These are phyloP conservation scores for Picea engelmannii DNA, from an alignment of 83 land plant genomes.

Conservation along the genomic window DNA sequence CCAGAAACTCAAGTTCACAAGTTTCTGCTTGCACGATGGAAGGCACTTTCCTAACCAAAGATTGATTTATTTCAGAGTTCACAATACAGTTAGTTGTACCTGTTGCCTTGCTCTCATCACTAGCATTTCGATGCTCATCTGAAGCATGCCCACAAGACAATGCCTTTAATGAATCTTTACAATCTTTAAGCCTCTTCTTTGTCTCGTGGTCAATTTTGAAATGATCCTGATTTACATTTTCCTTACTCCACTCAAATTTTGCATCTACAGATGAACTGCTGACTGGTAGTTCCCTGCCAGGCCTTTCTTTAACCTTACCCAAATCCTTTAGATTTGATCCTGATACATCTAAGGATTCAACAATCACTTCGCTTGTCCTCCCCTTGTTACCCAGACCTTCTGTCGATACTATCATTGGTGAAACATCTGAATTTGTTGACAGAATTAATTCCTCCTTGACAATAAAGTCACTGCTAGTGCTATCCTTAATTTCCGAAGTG, in stretches of 20 bases:
- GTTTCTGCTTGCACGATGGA: not conserved
- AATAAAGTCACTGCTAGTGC: not conserved
- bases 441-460: not conserved
- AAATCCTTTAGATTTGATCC: not conserved
- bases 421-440: conserved; percentile 9
- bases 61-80: conserved; percentile 7
- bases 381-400: conserved; percentile 6
- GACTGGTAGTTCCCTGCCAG: not conserved
- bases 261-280: not conserved
- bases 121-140: conserved; percentile 8
- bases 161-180: not conserved
- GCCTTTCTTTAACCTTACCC: conserved; percentile 13
- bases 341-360: conserved; percentile 15
- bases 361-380: not conserved
- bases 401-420: not conserved
- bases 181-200: conserved; percentile 10
- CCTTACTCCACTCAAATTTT: not conserved
- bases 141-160: not conserved
- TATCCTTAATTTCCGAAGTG: not conserved
- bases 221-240: conserved; percentile 10
- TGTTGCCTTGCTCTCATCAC: not conserved
- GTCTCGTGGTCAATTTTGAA: not conserved
- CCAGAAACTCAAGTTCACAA: conserved; percentile 65
- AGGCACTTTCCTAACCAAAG: not conserved
- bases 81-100: conserved; percentile 6